Evolutionary conservation across 108 stramenopile genomes (phyloP).

Genomic region (Fistulifera solaris): DNA sequence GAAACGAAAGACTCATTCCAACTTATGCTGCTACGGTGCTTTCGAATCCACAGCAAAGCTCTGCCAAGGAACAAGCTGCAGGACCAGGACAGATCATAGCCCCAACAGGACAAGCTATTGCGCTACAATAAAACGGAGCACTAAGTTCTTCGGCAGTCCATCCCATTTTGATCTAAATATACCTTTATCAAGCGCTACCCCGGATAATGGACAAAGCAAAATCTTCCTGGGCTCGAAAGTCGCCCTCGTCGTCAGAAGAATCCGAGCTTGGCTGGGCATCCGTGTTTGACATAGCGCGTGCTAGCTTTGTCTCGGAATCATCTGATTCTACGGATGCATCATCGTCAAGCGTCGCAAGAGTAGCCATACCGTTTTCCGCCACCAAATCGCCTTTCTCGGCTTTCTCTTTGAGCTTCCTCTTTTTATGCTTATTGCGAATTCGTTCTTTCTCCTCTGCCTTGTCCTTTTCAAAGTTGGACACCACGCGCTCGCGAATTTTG

Average conservation of each 20-base stretch:
- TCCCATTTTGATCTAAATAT: no score
- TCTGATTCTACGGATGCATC: conserved; percentile 9
- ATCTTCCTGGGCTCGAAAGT: conserved; percentile 58
- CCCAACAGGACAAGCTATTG: no score
- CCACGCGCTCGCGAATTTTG: conserved; percentile 55
- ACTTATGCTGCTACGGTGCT: no score
- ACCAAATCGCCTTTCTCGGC: conserved; percentile 20
- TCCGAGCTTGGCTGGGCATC: conserved; percentile 12
- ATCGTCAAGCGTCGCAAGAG: conserved; percentile 6
- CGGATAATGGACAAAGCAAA: conserved; percentile 70
- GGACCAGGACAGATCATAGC: no score
- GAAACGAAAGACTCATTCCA: no score
- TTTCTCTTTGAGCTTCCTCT: conserved; percentile 57
- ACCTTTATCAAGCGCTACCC: neutral
- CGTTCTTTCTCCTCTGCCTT: conserved; percentile 67
- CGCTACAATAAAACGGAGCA: no score
- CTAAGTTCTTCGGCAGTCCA: no score
- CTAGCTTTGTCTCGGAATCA: conserved; percentile 9
- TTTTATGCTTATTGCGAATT: conserved; percentile 71
- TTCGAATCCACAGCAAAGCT: no score
- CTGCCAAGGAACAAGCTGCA: no score
- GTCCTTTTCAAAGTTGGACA: conserved; percentile 52
- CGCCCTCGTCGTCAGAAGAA: conserved; percentile 27
- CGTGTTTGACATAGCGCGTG: conserved; percentile 9
- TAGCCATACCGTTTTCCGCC: conserved; percentile 18